A percentile compares a stretch with the other conserved stretches of the same genome.
These are phyloP conservation scores for Ustanciosporium gigantosporum DNA, from an alignment of 1,284 basidiomycete genomes.

Conservation along the genomic window DNA sequence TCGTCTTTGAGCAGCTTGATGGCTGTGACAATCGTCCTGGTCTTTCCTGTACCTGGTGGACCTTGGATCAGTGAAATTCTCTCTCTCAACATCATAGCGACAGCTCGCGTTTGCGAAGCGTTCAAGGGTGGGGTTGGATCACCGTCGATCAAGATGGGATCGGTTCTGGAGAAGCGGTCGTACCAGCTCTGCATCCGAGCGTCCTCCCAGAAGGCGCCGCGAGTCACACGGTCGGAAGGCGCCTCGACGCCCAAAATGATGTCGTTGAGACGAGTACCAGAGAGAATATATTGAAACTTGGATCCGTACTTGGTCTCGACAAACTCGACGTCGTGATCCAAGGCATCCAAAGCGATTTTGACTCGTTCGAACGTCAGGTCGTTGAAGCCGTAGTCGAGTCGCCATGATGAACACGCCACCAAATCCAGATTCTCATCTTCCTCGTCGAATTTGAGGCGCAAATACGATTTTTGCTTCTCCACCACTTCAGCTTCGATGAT, in stretches of 20 bases:
- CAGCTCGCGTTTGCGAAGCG: conserved; percentile 76
- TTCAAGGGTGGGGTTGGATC: conserved; percentile 80
- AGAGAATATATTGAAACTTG: conserved; percentile 39
- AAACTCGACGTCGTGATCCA: conserved; percentile 69
- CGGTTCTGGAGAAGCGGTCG: conserved; percentile 62
- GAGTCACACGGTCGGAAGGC: conserved; percentile 66
- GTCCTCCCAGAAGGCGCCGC: conserved; percentile 68
- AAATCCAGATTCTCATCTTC: conserved; percentile 40
- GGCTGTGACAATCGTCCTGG: conserved; percentile 84
- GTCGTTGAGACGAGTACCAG: conserved; percentile 48
- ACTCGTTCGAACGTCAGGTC: conserved; percentile 73
- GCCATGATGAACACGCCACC: conserved; percentile 55
- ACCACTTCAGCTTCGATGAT: conserved; percentile 48
- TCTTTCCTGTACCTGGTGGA: conserved; percentile 95
- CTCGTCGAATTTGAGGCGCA: conserved; percentile 49
- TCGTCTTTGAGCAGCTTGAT: conserved; percentile 81
- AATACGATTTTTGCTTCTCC: conserved; percentile 29
- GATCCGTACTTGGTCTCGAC: conserved; percentile 37
- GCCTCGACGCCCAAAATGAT: conserved; percentile 65
- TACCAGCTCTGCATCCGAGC: conserved; percentile 60
- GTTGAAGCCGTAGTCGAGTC: conserved; percentile 73
- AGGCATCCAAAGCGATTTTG: conserved; percentile 69
- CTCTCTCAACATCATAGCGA: conserved; percentile 83
- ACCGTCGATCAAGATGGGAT: conserved; percentile 73
- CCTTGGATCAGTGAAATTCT: conserved; percentile 83